phyloP scores from a whole-genome alignment of 805 yeast species.

The Candida odintsovae region DNA sequence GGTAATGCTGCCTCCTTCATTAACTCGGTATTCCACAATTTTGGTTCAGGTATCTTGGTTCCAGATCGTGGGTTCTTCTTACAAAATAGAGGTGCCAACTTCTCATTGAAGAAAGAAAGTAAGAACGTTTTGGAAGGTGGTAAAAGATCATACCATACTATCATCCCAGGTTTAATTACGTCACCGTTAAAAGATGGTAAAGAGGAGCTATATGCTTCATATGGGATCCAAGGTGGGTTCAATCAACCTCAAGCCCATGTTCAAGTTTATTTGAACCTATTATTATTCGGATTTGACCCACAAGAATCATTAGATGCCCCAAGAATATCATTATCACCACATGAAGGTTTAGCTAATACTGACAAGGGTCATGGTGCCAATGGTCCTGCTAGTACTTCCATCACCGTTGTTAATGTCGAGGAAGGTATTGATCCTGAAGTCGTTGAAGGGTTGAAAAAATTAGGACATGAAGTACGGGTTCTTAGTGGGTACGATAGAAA shows the following conservation, averaged over 20 bases:
- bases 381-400: slow-evolving; percentile 57
- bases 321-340: slow-evolving; percentile 58
- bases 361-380: slow-evolving; percentile 56
- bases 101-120: slow-evolving; percentile 51
- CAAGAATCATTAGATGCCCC: slow-evolving; percentile 77
- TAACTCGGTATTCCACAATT: slow-evolving; percentile 62
- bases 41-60: slow-evolving; percentile 69
- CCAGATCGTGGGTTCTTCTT: slow-evolving; percentile 60
- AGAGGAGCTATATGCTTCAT: slow-evolving; percentile 58
- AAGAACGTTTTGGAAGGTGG: slow-evolving; percentile 60
- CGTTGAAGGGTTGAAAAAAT: slow-evolving; percentile 35
- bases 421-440: slow-evolving; percentile 50
- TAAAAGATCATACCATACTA: slow-evolving; percentile 77
- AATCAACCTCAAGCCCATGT: slow-evolving; percentile 85
- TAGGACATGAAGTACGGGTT: slow-evolving; percentile 55
- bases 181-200: slow-evolving; percentile 26
- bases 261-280: slow-evolving; percentile 65
- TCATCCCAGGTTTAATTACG: slow-evolving; percentile 78
- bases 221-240: slow-evolving; percentile 83
- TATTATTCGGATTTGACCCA: slow-evolving; percentile 57
- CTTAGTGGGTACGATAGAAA: slow-evolving; percentile 37
- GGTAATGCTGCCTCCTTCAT: slow-evolving; percentile 84
- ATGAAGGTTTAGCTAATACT: slow-evolving; percentile 32
- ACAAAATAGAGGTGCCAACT: slow-evolving; percentile 76
- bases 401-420: slow-evolving; percentile 57